Evolutionary conservation across 2,329 filamentous ascomycete species (phyloP), one percentile per base, ranked within the genome.

Genomic region (Ampelomyces quisqualis): DNA sequence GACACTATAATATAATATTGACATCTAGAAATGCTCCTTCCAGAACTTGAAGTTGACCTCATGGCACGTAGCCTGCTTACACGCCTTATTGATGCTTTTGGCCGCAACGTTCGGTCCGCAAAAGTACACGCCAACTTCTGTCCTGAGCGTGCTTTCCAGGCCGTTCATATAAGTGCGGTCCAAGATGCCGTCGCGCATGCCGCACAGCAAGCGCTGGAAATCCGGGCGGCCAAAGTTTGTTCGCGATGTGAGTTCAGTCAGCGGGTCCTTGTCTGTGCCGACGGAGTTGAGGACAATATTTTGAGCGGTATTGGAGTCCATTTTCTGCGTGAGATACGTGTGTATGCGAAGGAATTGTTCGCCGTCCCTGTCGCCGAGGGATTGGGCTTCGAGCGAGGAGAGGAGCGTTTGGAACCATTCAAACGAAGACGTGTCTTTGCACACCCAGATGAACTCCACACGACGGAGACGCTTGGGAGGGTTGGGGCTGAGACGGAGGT

Each of bases 361-460:
- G 53, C 81, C 81, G 41, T 83, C 84, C 1, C 59, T 46, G 5
- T 65, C 67, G 58, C 84, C 79, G 44, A 81, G 77, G 34, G 86
- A 90, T 66, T 98, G 93, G 23, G 84, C 78, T 70, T 98, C 93
- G 15, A 98, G 85, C 0, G 88, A 94, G 0, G 87, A 88, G 11
- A 98, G 80, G 1, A 98, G 82, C 1, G 87, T 90, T 68, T 98
- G 93, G 77, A 98, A 97, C 93, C 93, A 98, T 72, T 97, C 93
- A 62, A 98, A 98, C 0, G 90, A 95, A 22, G 81, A 86, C 0
- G 90, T 95, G 63, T 96, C 90, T 69, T 88, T 93, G 79, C 91
- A 96, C 36, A 97, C 85, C 93, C 93, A 98, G 74, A 98, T 94
- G 71, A 98, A 98, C 69, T 98, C 93, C 21, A 98, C 91, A 68